These are phyloP conservation scores for Suhomyces sp. DNA, from an alignment of 805 yeast genomes.

Conservation along the genomic window DNA sequence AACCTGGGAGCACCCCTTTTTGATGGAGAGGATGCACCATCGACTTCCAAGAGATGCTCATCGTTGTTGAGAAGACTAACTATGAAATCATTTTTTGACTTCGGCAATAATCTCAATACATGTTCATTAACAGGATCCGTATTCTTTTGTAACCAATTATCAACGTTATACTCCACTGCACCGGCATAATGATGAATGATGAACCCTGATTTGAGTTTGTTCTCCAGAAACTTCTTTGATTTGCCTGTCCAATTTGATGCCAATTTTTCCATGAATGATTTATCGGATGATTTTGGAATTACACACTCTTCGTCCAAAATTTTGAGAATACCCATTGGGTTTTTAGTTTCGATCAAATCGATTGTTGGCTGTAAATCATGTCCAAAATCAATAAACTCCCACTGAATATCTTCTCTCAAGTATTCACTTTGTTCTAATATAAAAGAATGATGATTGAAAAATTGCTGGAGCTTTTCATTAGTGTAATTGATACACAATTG, in stretches of 20 bases:
- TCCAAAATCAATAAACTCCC: slow-evolving; percentile 89
- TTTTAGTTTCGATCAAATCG: slow-evolving; percentile 76
- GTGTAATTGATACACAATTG: slow-evolving; percentile 62
- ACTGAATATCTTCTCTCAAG: slow-evolving; percentile 55
- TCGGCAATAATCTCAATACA: slow-evolving; percentile 57
- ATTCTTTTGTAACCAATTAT: slow-evolving; percentile 92
- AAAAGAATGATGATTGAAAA: slow-evolving; percentile 61
- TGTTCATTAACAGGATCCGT: slow-evolving; percentile 88
- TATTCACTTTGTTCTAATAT: slow-evolving; percentile 62
- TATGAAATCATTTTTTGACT: slow-evolving; percentile 59
- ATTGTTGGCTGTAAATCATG: slow-evolving; percentile 93
- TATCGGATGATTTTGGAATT: slow-evolving; percentile 85
- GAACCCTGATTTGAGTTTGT: slow-evolving; percentile 75
- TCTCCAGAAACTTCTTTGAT: slow-evolving; percentile 60
- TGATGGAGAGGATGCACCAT: slow-evolving; percentile 8
- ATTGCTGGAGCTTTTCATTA: slow-evolving; percentile 60
- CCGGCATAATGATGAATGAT: slow-evolving; percentile 93
- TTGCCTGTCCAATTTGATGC: slow-evolving; percentile 55
- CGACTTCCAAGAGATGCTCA: slow-evolving; percentile 19
- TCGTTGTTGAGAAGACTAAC: slow-evolving; percentile 50
- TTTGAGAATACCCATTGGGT: slow-evolving; percentile 80
- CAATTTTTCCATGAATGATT: slow-evolving; percentile 77
- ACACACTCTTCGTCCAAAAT: slow-evolving; percentile 93
- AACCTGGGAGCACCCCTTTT: slow-evolving; percentile 39
- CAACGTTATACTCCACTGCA: slow-evolving; percentile 87